phyloP scores from a whole-genome alignment of 106 monocot species.

The Apostasia shenzhenica region DNA sequence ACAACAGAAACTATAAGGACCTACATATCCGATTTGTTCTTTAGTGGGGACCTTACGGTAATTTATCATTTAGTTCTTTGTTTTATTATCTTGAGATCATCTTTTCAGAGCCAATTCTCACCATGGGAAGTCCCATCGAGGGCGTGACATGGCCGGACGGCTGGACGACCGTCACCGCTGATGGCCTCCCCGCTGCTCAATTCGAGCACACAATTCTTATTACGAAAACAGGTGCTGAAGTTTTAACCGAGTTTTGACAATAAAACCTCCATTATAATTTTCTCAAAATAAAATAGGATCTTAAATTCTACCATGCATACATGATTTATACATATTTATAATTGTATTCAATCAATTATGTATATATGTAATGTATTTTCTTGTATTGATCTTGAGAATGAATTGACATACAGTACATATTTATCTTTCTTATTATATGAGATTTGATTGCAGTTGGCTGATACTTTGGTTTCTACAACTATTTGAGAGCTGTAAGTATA shows the following conservation, averaged over 20 bases:
- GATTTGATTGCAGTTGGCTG: too few relatives aligned
- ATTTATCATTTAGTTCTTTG: background rate
- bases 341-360: too few relatives aligned
- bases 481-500: too few relatives aligned
- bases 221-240: constrained; percentile 56
- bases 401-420: too few relatives aligned
- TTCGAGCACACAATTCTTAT: constrained; percentile 73
- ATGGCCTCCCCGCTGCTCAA: constrained; percentile 61
- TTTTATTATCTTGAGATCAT: background rate
- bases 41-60: background rate
- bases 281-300: too few relatives aligned
- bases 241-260: constrained; percentile 57
- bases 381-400: too few relatives aligned
- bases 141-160: constrained; percentile 70
- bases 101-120: constrained; percentile 65
- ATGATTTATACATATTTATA: too few relatives aligned
- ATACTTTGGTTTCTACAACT: too few relatives aligned
- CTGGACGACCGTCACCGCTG: constrained; percentile 64
- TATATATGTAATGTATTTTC: too few relatives aligned
- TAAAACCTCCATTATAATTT: too few relatives aligned
- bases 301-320: too few relatives aligned
- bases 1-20: background rate
- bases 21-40: background rate
- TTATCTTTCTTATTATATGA: too few relatives aligned
- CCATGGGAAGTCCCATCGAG: constrained; percentile 65